A percentile compares a stretch with the other conserved stretches of the same genome.
Evolutionary conservation across 1,139 yeast species (phyloP).

Genomic region (Geotrichum citri-aurantii): DNA sequence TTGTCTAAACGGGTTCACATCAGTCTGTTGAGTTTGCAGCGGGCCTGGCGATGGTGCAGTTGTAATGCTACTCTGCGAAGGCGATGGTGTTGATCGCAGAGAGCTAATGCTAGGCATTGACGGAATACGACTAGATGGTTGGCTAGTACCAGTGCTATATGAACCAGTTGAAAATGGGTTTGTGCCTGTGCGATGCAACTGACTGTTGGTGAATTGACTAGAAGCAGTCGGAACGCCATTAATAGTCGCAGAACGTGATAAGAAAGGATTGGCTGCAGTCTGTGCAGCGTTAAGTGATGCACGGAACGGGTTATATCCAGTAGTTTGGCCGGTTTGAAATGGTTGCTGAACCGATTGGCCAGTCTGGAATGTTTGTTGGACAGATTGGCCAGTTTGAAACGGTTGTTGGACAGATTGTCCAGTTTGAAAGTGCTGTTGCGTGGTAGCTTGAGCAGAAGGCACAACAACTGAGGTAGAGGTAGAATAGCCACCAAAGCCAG

Average conservation of each 20-base stretch:
- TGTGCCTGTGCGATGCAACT: conserved; percentile 37
- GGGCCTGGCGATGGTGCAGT: conserved; percentile 3
- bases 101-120: conserved; percentile 10
- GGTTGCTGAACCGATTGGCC: conserved; percentile 19
- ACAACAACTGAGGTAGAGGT: conserved; percentile 28
- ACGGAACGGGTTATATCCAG: conserved; percentile 34
- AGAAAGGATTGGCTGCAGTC: conserved; percentile 28
- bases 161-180: conserved; percentile 43
- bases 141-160: background rate
- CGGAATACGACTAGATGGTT: background rate
- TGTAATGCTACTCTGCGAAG: conserved; percentile 4
- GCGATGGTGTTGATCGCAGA: conserved; percentile 8
- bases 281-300: conserved; percentile 18
- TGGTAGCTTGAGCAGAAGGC: conserved; percentile 22
- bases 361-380: conserved; percentile 23
- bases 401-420: conserved; percentile 21
- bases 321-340: conserved; percentile 17
- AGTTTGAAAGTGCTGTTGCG: conserved; percentile 20
- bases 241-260: conserved; percentile 21
- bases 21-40: conserved; percentile 12
- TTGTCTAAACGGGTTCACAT: conserved; percentile 18
- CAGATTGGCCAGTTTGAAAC: conserved; percentile 4
- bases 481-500: conserved; percentile 52
- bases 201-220: conserved; percentile 30
- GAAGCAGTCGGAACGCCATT: conserved; percentile 19